These are phyloP conservation scores for Fraxinus sp. DNA, from an alignment of 305 asterid species.

Conservation along the genomic window DNA sequence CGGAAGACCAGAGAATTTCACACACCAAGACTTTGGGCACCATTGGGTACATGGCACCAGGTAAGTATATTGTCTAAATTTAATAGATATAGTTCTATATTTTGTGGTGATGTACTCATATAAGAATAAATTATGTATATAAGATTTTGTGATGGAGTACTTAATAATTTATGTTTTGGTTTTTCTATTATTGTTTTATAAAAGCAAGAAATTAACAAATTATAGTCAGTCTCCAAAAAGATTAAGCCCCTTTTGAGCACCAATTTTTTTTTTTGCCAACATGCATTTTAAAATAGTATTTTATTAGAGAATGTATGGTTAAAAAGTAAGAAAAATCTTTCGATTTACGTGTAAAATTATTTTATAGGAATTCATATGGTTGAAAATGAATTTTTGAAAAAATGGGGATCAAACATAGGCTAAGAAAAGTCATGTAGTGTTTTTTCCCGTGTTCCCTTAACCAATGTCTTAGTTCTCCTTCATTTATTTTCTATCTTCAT, in stretches of 20 bases:
- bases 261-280: too few species aligned
- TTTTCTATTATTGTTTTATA: background rate
- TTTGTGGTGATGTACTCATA: background rate
- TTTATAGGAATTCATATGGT: too few species aligned
- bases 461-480: background rate
- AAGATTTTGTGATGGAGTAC: background rate
- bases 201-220: background rate
- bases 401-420: too few species aligned
- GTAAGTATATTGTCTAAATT: background rate
- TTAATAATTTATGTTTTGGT: background rate
- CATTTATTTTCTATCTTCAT: background rate
- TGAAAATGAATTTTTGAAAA: too few species aligned
- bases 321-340: too few species aligned
- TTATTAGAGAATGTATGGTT: too few species aligned
- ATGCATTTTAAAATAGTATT: too few species aligned
- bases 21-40: constrained; percentile 12
- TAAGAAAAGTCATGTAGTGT: background rate
- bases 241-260: too few species aligned
- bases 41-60: constrained; percentile 19
- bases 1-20: background rate
- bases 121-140: background rate
- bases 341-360: too few species aligned
- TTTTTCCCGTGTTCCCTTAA: background rate
- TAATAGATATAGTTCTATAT: background rate
- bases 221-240: background rate